Evolutionary conservation across 768 basidiomycete genomes (phyloP), one percentile per base, ranked within the genome.

Genomic region (Obba rivulosa): DNA sequence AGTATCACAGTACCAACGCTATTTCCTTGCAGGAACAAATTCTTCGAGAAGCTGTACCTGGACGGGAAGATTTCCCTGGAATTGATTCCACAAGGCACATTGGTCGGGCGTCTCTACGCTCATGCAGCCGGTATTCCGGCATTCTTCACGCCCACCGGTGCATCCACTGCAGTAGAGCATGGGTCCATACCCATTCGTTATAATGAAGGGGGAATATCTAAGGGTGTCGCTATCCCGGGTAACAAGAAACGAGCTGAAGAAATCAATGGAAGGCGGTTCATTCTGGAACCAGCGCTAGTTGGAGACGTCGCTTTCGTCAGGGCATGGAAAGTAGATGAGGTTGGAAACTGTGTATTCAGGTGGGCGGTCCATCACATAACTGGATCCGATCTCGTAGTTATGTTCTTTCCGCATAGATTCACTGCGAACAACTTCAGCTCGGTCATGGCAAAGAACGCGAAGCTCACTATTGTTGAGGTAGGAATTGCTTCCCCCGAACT

Each of bases 111-210:
- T 49, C 74, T 93, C 51, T 85, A 92, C 31, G 87, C 92, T 7
- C 87, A 90, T 49, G 92, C 90, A 8, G 87, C 90, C 10, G 92
- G 92, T 43, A 91, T 92, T 51, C 92, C 92, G 16, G 91, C 86
- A n/a, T 92, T 96, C 73, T 94, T 74, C 67, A 95, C 90, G 4
- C 92, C 92, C 14, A 92, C 92, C 0, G 92, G 93, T 14, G 88
- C 89, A 8, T 78, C 78, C 18, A 93, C 91, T 17, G 88, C 88
- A 2, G 79, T 92, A 2, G 87, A 93, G 64, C 69, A 81, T 41
- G 91, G 91, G 1, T 65, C 76, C 3, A 89, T 93, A 58, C 87
- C 91, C 22, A 76, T 85, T 55, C 77, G 83, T 20, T 92, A 90
- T 65, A 84, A 87, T 43, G 72, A 78, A 20, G 87, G 87, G 17